Evolutionary conservation across 139 green algal genomes (phyloP), one percentile per base, ranked within the genome.

Genomic region (Microglena sp.): DNA sequence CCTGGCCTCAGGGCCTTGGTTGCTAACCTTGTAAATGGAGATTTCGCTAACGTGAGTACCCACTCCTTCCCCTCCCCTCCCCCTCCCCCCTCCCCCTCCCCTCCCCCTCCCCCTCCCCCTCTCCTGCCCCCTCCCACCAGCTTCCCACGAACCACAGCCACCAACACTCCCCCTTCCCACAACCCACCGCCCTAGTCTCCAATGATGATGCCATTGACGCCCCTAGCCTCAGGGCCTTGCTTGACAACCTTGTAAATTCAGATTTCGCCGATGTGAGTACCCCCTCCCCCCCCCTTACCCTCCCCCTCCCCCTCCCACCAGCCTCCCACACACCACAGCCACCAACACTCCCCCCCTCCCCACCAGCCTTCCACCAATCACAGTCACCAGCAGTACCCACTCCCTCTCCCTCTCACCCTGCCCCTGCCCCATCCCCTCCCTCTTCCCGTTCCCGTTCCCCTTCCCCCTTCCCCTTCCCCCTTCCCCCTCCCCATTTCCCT

Each of bases 171-270:
- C 15, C 40, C 11, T 58, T 5, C 11, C 27, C 46, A 28, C 55
- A n/a, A n/a, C n/a, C n/a, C n/a, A n/a, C n/a, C n/a, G n/a, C n/a
- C n/a, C 64, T 92, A 0, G 57, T 92, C 4, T 74, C 33, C 35
- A 92, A 92, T 40, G 86, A 92, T 55, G 86, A 92, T 43, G 86
- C 84, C 6, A 86, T 92, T 11, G 71, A 76, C 8, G 86, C 84
- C 0, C 80, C 84, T 2, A 84, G 86, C 8, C 55, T 90, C 1
- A 44, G 57, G 2, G 77, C 76, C 0, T 60, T 92, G 0, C 71
- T 84, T 1, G n/a, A 33, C 0, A 74, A 65, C 22, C 57, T 92
- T 1, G 54, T 70, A 0, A 45, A 68, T 5, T 24, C 34, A 29
- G 46, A 64, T 33, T 33, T 53, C 3, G 35, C 27, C 29, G 67